Percentiles rank a stretch among this genome's conserved stretches.
phyloP scores from a whole-genome alignment of 2,329 filamentous ascomycete genomes.

The Microascus cirrosus region DNA sequence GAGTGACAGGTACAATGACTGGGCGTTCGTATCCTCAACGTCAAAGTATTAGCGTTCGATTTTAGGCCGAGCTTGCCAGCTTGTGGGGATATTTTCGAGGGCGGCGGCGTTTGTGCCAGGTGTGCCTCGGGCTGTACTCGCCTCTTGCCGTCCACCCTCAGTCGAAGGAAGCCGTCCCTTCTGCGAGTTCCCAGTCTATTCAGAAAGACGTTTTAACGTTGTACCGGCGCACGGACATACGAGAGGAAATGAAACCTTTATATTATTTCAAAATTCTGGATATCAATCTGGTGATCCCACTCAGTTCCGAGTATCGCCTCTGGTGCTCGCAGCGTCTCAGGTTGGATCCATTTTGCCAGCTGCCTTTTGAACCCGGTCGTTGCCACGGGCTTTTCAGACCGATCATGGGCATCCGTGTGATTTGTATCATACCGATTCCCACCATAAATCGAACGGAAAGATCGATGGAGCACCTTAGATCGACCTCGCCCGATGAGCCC shows the following conservation, averaged over 20 bases:
- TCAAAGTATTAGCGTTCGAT: too few relatives aligned
- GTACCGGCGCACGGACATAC: neutral
- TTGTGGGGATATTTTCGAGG: too few relatives aligned
- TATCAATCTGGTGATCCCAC: slow-evolving; percentile 14
- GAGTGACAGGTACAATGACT: too few relatives aligned
- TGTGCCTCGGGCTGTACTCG: too few relatives aligned
- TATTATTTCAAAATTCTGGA: slow-evolving; percentile 13
- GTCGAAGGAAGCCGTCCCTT: too few relatives aligned
- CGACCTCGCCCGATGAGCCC: slow-evolving; percentile 9
- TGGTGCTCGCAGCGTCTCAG: slow-evolving; percentile 12
- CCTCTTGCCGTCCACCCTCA: too few relatives aligned
- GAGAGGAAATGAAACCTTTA: slow-evolving; percentile 2
- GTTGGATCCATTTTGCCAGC: slow-evolving; percentile 15
- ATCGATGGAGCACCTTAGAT: slow-evolving; percentile 4
- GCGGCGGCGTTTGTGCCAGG: too few relatives aligned
- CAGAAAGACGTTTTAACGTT: too few relatives aligned
- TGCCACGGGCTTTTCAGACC: neutral
- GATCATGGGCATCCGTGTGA: neutral
- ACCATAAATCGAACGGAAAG: slow-evolving; percentile 10
- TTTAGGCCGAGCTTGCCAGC: too few relatives aligned
- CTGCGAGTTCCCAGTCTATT: too few relatives aligned
- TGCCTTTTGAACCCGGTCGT: slow-evolving; percentile 14
- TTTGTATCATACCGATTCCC: slow-evolving; percentile 9
- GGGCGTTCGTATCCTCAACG: too few relatives aligned
- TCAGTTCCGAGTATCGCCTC: slow-evolving; percentile 14